These are phyloP conservation scores for Salix koriyanagi DNA, from an alignment of 345 rosid species.

Conservation along the genomic window DNA sequence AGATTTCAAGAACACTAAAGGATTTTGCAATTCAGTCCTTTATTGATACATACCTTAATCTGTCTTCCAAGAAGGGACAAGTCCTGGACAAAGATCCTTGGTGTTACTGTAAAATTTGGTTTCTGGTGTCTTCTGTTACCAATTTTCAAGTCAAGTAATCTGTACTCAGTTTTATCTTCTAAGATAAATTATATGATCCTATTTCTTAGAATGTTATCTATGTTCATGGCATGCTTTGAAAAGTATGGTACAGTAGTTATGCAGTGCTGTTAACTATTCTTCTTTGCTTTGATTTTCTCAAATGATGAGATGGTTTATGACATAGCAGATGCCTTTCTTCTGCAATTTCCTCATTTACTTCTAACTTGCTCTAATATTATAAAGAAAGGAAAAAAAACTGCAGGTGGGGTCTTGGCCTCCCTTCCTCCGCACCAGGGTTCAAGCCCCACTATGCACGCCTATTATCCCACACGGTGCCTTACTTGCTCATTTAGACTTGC, in stretches of 20 bases:
- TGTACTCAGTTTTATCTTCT: not conserved
- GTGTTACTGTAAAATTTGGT: not conserved
- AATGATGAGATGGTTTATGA: too few species aligned
- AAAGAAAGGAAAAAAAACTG: not conserved
- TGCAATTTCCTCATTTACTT: not conserved
- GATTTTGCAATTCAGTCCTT: not conserved
- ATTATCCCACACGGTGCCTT: too few species aligned
- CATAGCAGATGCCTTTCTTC: not conserved
- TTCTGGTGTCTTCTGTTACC: not conserved
- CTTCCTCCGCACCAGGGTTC: too few species aligned
- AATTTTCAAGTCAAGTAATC: not conserved
- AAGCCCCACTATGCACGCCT: too few species aligned
- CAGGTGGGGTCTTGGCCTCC: too few species aligned
- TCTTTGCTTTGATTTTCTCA: not conserved
- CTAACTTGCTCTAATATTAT: not conserved
- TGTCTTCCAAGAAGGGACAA: not conserved
- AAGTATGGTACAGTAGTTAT: too few species aligned
- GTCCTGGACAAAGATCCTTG: not conserved
- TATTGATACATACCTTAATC: not conserved
- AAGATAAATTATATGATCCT: not conserved
- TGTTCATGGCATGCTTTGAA: too few species aligned
- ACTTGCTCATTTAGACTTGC: rapidly evolving
- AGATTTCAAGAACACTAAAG: slow-evolving; percentile 31
- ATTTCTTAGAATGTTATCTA: too few species aligned
- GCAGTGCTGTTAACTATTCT: not conserved